Evolutionary conservation across 2,329 filamentous ascomycete species (phyloP).

Genomic region (Anthostomella pinea): DNA sequence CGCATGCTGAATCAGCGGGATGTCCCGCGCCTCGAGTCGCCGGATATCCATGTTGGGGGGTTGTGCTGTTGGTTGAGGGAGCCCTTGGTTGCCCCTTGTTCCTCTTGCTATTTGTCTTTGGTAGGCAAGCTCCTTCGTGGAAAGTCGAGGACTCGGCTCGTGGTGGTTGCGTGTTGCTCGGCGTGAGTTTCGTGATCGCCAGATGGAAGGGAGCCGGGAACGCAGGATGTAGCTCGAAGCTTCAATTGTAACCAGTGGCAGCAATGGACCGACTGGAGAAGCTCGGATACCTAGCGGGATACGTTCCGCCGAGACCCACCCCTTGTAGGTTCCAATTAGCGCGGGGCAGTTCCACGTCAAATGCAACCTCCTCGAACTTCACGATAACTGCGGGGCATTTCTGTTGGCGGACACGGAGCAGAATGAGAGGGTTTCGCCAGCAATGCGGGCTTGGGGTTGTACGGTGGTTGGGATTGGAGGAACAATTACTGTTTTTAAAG

Average conservation of each 20-base stretch:
- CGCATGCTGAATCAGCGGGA: conserved; percentile 91
- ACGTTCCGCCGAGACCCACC: conserved; percentile 15
- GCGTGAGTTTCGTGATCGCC: too few relatives aligned
- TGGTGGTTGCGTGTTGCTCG: neutral
- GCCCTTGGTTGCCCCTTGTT: too few relatives aligned
- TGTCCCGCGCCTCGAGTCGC: conserved; percentile 76
- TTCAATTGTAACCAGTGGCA: neutral
- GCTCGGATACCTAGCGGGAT: conserved; percentile 15
- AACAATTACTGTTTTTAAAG: too few relatives aligned
- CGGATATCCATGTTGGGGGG: conserved; percentile 75
- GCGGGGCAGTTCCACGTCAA: conserved; percentile 13
- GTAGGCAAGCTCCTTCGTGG: too few relatives aligned
- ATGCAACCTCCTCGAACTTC: neutral
- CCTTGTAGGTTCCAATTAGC: neutral
- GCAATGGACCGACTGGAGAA: neutral
- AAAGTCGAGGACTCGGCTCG: neutral
- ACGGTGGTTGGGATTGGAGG: too few relatives aligned
- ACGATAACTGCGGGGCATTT: neutral
- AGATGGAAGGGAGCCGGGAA: too few relatives aligned
- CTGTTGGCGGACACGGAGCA: too few relatives aligned
- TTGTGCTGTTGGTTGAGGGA: neutral
- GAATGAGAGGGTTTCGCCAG: too few relatives aligned
- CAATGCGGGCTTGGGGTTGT: too few relatives aligned
- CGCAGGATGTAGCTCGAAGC: neutral
- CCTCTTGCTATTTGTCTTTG: too few relatives aligned